These are phyloP conservation scores for Podila horticola DNA, from an alignment of 192 early-diverging fungal genomes.

Conservation along the genomic window DNA sequence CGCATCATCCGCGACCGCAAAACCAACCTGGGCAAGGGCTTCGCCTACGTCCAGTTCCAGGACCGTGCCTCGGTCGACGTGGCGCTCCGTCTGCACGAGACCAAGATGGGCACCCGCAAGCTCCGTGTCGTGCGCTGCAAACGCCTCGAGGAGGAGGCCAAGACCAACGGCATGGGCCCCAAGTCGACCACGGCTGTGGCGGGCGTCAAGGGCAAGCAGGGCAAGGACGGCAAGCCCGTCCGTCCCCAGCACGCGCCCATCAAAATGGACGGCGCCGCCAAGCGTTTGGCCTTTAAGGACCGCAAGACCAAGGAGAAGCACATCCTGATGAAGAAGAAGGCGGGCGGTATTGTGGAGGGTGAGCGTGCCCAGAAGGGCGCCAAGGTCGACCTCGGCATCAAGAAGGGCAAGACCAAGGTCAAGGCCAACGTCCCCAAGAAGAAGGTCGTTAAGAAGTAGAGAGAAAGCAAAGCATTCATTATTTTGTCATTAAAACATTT, in stretches of 20 bases:
- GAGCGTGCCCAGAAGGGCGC: conserved; percentile 48
- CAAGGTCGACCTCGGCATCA: conserved; percentile 50
- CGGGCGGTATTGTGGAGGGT: conserved; percentile 34
- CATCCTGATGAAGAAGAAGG: conserved; percentile 39
- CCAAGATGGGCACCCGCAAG: conserved; percentile 70
- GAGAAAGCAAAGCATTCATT: too few species aligned
- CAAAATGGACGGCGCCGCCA: conserved; percentile 38
- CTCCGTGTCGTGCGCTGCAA: conserved; percentile 70
- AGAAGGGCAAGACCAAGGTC: conserved; percentile 52
- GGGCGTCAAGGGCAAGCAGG: background rate
- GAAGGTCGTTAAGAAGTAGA: conserved; percentile 51
- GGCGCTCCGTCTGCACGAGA: conserved; percentile 81
- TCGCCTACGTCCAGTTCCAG: conserved; percentile 92
- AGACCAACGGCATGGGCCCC: conserved; percentile 38
- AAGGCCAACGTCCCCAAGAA: conserved; percentile 51
- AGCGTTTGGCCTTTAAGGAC: conserved; percentile 38
- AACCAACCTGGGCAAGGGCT: conserved; percentile 93
- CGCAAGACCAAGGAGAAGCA: conserved; percentile 45
- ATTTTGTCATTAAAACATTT: too few species aligned
- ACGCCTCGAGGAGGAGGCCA: conserved; percentile 43
- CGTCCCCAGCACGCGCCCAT: conserved; percentile 41
- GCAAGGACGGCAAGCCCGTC: conserved; percentile 22
- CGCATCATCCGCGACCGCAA: conserved; percentile 84
- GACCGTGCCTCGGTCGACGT: conserved; percentile 78
- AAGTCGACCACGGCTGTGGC: conserved; percentile 19